Evolutionary conservation across 2,329 filamentous ascomycete genomes (phyloP).

Genomic region (Hypoxylon rubiginosum): DNA sequence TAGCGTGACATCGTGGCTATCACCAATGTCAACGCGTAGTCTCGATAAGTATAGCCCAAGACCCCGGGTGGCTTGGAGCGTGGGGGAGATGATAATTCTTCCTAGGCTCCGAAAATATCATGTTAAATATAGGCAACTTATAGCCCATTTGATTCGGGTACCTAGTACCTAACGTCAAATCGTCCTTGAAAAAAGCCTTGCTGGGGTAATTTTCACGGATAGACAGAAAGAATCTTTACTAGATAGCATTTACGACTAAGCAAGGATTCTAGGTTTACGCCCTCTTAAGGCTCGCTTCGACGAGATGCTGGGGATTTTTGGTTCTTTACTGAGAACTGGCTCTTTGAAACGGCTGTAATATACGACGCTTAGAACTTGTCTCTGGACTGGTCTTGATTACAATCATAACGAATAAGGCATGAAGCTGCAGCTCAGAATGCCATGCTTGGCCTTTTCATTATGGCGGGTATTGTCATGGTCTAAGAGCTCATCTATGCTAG

Average conservation of each 20-base stretch:
- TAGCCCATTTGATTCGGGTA: background rate
- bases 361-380: background rate
- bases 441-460: constrained; percentile 16
- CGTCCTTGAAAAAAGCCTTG: background rate
- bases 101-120: background rate
- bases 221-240: background rate
- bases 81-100: too few relatives aligned
- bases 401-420: background rate
- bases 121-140: background rate
- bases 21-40: too few relatives aligned
- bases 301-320: background rate
- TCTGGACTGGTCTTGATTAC: background rate
- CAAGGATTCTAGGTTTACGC: background rate
- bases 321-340: background rate
- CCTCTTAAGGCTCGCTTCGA: background rate
- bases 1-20: too few relatives aligned
- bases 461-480: constrained; percentile 37
- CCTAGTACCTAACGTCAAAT: background rate
- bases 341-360: background rate
- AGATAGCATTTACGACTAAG: background rate
- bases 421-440: background rate
- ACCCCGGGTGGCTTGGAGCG: too few relatives aligned
- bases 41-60: too few relatives aligned
- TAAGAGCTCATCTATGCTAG: constrained; percentile 43
- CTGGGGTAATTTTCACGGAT: background rate